Percentiles rank a stretch among this genome's conserved stretches.
Evolutionary conservation across 2,329 filamentous ascomycete genomes (phyloP).

Genomic region (Didymella exigua): DNA sequence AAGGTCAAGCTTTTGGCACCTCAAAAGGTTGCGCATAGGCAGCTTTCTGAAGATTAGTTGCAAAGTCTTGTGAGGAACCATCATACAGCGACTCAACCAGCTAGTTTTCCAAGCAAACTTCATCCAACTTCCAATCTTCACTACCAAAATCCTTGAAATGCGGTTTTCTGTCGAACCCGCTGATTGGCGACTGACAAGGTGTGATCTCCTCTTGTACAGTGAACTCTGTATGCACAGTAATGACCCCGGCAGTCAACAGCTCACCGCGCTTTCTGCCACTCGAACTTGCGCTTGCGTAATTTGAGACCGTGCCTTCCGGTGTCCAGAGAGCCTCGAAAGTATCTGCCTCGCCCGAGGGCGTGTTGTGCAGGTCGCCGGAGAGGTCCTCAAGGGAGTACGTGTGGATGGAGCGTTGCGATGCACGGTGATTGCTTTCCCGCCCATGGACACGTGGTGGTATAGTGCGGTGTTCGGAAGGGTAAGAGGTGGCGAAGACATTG

Average conservation of each 20-base stretch:
- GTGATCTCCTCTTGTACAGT: conserved; percentile 2
- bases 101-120: neutral
- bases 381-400: neutral
- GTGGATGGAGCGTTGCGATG: neutral
- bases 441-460: neutral
- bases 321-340: conserved; percentile 1
- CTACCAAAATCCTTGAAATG: neutral
- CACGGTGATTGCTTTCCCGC: neutral
- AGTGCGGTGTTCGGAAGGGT: neutral
- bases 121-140: neutral
- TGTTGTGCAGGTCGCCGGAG: neutral
- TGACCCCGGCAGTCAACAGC: neutral
- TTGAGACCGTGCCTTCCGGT: conserved; percentile 2
- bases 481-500: conserved; percentile 22
- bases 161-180: neutral
- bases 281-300: conserved; percentile 2
- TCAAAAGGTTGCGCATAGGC: too few relatives aligned
- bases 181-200: neutral
- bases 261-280: neutral
- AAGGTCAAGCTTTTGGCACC: too few relatives aligned
- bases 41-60: too few relatives aligned
- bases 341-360: neutral
- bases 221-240: conserved; percentile 5
- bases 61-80: too few relatives aligned
- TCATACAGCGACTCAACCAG: too few relatives aligned